Conservation (phyloP, 345 rosid genomes). For the Hypericum androsaemum region DNA sequence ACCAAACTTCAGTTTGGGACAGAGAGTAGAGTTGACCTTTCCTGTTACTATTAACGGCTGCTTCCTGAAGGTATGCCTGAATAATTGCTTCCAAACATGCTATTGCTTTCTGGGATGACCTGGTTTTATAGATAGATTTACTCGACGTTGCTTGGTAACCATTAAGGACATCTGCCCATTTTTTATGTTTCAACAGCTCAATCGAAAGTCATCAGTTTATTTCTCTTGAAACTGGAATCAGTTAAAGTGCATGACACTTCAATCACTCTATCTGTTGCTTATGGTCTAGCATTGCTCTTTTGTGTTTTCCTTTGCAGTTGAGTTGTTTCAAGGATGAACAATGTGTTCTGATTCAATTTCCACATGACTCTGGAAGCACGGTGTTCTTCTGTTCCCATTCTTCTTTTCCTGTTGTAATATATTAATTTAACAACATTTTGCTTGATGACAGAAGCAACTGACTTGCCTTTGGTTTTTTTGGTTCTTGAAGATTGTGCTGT, state of each 20-base stretch:
- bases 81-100: not conserved
- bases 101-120: not conserved
- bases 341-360: conserved; percentile 59
- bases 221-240: too few species aligned
- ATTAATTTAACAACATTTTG: not conserved
- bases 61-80: conserved; percentile 59
- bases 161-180: too few species aligned
- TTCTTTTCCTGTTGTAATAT: conserved; percentile 3
- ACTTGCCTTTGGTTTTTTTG: conserved; percentile 6
- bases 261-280: not conserved
- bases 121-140: too few species aligned
- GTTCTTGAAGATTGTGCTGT: conserved; percentile 47
- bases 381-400: conserved; percentile 19
- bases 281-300: not conserved
- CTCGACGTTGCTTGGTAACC: too few species aligned
- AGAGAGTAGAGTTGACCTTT: conserved; percentile 55
- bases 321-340: conserved; percentile 52
- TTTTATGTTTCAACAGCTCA: too few species aligned
- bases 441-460: conserved; percentile 4
- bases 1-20: conserved; percentile 74
- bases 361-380: conserved; percentile 44
- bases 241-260: not conserved
- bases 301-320: conserved; percentile 41
- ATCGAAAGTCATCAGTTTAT: too few species aligned
- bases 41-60: conserved; percentile 68